Percentiles rank a stretch among this genome's conserved stretches.
Evolutionary conservation across 139 green algal genomes (phyloP).

Genomic region (Pleodorina starrii): DNA sequence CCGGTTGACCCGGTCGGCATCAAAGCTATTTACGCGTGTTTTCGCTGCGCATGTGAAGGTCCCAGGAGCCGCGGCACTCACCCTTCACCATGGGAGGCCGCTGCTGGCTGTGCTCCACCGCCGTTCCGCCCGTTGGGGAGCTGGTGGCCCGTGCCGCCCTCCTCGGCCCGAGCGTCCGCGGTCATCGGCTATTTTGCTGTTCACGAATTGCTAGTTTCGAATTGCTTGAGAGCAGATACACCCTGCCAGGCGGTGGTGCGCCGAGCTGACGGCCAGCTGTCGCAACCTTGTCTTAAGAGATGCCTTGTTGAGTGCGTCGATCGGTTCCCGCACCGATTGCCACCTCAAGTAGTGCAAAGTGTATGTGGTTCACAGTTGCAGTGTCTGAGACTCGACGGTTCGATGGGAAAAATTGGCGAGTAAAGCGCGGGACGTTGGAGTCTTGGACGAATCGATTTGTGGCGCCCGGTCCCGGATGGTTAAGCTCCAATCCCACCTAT

Average conservation of each 20-base stretch:
- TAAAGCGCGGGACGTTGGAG: background rate
- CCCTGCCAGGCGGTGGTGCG: background rate
- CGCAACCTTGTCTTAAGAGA: background rate
- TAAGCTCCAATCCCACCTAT: background rate
- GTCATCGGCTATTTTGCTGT: background rate
- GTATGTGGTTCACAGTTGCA: background rate
- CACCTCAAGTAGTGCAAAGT: background rate
- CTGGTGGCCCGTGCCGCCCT: background rate
- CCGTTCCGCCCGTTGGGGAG: background rate
- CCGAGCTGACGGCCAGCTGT: background rate
- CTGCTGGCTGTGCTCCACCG: background rate
- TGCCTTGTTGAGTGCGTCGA: background rate
- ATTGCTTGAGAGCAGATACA: background rate
- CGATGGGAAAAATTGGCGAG: background rate
- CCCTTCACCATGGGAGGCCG: background rate
- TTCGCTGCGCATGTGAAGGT: too few species aligned
- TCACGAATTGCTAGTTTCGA: too few species aligned
- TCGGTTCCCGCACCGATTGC: background rate
- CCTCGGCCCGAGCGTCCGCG: background rate
- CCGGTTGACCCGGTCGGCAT: too few species aligned
- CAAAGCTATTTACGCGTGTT: too few species aligned
- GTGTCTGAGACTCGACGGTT: background rate
- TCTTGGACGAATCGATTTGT: constrained; percentile 13
- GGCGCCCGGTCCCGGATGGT: background rate
- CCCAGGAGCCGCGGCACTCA: background rate